Evolutionary conservation across 2,329 filamentous ascomycete genomes (phyloP).

Genomic region (Cercospora beticola): DNA sequence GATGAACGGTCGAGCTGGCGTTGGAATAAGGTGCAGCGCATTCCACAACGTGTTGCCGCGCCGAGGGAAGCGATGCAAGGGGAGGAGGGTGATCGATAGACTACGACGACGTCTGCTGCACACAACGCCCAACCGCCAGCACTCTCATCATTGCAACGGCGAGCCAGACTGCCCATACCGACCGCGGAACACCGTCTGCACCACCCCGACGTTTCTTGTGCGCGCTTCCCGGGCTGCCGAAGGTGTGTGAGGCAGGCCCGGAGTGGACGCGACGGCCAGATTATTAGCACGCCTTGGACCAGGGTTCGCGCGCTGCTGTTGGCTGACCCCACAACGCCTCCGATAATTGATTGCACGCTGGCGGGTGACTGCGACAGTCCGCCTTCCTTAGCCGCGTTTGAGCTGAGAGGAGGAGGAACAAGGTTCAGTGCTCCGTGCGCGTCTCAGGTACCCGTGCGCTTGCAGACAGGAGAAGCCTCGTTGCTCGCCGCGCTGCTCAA

Average conservation of each 20-base stretch:
- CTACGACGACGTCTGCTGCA: neutral
- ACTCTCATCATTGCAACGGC: too few species aligned
- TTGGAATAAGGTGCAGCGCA: conserved; percentile 5
- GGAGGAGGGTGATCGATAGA: neutral
- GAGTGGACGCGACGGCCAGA: neutral
- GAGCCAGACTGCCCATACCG: neutral
- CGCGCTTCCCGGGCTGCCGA: neutral
- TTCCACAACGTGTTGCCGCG: conserved; percentile 4
- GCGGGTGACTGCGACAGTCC: neutral
- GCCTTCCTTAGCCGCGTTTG: neutral
- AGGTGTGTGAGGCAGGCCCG: neutral
- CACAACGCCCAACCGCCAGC: too few species aligned
- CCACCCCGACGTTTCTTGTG: neutral
- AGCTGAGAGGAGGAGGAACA: neutral
- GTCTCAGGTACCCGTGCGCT: conserved; percentile 9
- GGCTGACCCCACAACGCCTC: conserved; percentile 1
- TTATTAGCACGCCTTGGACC: neutral
- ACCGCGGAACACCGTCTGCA: neutral
- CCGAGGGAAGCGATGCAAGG: conserved; percentile 9
- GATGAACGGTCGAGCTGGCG: neutral
- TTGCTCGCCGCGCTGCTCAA: neutral
- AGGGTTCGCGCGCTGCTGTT: neutral
- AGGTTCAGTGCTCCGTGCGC: neutral
- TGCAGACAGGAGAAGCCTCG: conserved; percentile 8
- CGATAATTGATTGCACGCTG: neutral